These are phyloP conservation scores for Aspergillus amoenus DNA, from an alignment of 2,329 filamentous ascomycete genomes.

Conservation along the genomic window DNA sequence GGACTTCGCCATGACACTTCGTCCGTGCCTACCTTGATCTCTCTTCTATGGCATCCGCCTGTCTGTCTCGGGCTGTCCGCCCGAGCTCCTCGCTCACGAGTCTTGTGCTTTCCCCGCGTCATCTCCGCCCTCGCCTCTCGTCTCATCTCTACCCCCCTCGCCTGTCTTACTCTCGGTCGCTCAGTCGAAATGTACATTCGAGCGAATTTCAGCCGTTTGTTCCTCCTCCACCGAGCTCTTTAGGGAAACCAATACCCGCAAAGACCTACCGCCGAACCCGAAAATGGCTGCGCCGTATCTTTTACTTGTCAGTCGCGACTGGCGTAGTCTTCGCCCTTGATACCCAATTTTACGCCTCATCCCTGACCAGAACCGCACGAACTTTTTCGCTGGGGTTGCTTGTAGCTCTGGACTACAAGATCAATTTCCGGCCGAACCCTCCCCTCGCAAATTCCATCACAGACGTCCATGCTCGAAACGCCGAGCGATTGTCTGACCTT, in stretches of 20 bases:
- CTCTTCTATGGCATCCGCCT: constrained; percentile 11
- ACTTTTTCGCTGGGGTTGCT: constrained; percentile 79
- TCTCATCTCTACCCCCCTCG: background rate
- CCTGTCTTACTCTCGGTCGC: constrained; percentile 55
- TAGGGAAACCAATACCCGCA: constrained; percentile 69
- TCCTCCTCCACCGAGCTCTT: constrained; percentile 74
- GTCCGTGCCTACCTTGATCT: background rate
- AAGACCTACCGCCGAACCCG: constrained; percentile 69
- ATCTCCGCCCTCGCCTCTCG: background rate
- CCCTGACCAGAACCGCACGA: constrained; percentile 72
- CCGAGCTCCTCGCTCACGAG: background rate
- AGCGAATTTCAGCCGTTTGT: constrained; percentile 63
- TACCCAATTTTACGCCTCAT: constrained; percentile 72
- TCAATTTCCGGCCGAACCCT: constrained; percentile 86
- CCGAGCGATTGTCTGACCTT: constrained; percentile 77
- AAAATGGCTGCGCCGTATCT: constrained; percentile 74
- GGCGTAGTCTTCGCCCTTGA: constrained; percentile 70
- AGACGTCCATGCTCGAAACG: constrained; percentile 79
- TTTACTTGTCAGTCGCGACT: constrained; percentile 59
- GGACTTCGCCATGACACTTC: constrained; percentile 1
- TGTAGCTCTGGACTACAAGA: constrained; percentile 89
- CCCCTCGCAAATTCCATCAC: constrained; percentile 70
- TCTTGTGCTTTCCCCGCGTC: constrained; percentile 6
- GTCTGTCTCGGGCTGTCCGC: constrained; percentile 8
- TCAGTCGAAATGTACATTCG: constrained; percentile 53